A percentile compares a stretch with the other conserved stretches of the same genome.
Conservation (phyloP, 108 stramenopile species). For the Cyclostephanos tholiformis region DNA sequence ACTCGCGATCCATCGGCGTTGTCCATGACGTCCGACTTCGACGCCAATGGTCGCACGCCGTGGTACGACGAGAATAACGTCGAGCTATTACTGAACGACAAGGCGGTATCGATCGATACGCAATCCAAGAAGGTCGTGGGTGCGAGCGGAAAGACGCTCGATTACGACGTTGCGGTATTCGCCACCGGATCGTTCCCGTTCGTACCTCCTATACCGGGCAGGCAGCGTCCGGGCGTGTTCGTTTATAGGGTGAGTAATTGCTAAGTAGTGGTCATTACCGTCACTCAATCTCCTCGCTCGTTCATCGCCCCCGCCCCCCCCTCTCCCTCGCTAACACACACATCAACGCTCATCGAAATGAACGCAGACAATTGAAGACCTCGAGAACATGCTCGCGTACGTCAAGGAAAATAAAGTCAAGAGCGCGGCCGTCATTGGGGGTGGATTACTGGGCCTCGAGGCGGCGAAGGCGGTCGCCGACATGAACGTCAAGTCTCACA, state of each 20-base stretch:
- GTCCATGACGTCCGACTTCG: constrained; percentile 85
- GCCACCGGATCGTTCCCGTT: constrained; percentile 95
- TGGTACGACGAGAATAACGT: constrained; percentile 91
- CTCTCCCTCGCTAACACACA: neutral
- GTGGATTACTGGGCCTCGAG: constrained; percentile 88
- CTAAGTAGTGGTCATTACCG: too few relatives aligned
- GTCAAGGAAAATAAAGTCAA: constrained; percentile 83
- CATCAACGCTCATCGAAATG: too few relatives aligned
- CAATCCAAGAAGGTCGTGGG: constrained; percentile 82
- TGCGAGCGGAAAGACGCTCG: constrained; percentile 69
- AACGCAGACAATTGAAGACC: constrained; percentile 85
- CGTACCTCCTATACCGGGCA: constrained; percentile 94
- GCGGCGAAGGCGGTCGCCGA: constrained; percentile 90
- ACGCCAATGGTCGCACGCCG: constrained; percentile 65
- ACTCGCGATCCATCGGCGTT: constrained; percentile 82
- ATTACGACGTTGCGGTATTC: constrained; percentile 88
- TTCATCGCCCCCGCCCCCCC: neutral
- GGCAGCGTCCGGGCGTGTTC: constrained; percentile 88
- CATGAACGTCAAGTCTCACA: constrained; percentile 89
- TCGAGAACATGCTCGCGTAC: constrained; percentile 88
- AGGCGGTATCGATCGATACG: constrained; percentile 82
- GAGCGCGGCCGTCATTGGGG: constrained; percentile 93
- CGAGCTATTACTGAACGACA: constrained; percentile 82
- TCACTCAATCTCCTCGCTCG: too few relatives aligned
- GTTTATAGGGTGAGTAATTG: constrained; percentile 82